Base-by-base conservation (phyloP, 805 yeast genomes). In the Saccharomycopsis malanga region DNA sequence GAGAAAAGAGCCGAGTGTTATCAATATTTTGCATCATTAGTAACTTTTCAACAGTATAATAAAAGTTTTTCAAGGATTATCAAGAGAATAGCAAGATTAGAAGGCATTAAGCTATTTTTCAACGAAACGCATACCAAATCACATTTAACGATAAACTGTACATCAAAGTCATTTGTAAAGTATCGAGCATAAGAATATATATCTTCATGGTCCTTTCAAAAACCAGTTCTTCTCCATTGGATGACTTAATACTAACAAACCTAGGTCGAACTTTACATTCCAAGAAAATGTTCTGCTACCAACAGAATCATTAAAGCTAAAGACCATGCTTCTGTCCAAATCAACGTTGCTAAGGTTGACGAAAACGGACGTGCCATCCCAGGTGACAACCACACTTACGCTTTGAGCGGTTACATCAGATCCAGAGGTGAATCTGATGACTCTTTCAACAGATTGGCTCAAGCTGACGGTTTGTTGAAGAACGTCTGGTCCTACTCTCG, bases 201-300 rank as follows among this genome's bases (percentile, higher is more conserved):
- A n/a, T n/a, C n/a, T n/a, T n/a, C n/a, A n/a, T n/a, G n/a, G n/a
- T n/a, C n/a, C n/a, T n/a, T n/a, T n/a, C n/a, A n/a, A n/a, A n/a
- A n/a, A n/a, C n/a, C n/a, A n/a, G n/a, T n/a, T n/a, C n/a, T n/a
- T n/a, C n/a, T n/a, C n/a, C n/a, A n/a, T n/a, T n/a, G n/a, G n/a
- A n/a, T n/a, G n/a, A n/a, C n/a, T n/a, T n/a, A 27, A 27, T 27
- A 27, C 30, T 27, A 27, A 27, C 30, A 9, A 27, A 27, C 12
- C 7, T 12, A 87, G 97, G 97, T 93, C 76, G 98, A 93, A 83
- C 88, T 93, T 77, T 93, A 93, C 95, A 95, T 91, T 76, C 98
- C 98, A 81, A 87, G 98, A 84, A 93, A 93, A 81, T 93, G 98
- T 83, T 93, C 98, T 77, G 98, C 98, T 70, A 88, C 98, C 77